Conservation (phyloP, 371 early-diverging fungal genomes). For the Rhizopus delemar region DNA sequence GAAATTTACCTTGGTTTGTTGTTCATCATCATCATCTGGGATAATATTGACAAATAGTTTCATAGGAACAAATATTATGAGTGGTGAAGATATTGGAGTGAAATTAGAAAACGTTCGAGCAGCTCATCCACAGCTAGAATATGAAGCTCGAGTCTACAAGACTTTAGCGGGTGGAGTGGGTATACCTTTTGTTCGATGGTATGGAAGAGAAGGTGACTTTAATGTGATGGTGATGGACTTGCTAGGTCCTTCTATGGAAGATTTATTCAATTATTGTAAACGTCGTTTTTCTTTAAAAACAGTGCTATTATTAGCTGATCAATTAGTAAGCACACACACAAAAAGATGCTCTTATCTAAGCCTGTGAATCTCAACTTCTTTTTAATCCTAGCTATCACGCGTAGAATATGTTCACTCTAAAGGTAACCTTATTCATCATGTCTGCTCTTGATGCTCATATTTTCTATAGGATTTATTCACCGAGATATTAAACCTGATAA, state of each 20-base stretch:
- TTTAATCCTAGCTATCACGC: constrained; percentile 77
- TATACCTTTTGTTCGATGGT: constrained; percentile 95
- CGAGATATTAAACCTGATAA: constrained; percentile 97
- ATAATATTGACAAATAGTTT: neutral
- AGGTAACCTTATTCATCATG: constrained; percentile 19
- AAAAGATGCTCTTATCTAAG: too few species aligned
- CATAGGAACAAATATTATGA: constrained; percentile 87
- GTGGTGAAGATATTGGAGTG: constrained; percentile 94
- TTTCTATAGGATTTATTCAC: constrained; percentile 58
- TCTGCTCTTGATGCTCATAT: neutral
- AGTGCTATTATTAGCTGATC: constrained; percentile 97
- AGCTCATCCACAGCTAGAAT: constrained; percentile 95
- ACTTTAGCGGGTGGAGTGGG: constrained; percentile 94
- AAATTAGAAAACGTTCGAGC: constrained; percentile 92
- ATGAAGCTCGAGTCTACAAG: constrained; percentile 95
- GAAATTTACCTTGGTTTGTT: constrained; percentile 93
- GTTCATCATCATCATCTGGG: neutral
- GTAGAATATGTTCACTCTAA: constrained; percentile 99
- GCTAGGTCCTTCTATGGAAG: constrained; percentile 97
- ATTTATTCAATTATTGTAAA: constrained; percentile 97
- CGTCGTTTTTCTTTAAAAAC: constrained; percentile 98
- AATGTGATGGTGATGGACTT: constrained; percentile 98
- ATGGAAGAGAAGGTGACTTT: constrained; percentile 90
- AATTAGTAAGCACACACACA: constrained; percentile 74
- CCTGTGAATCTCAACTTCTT: too few species aligned